Conservation (phyloP, 371 early-diverging fungal genomes). For the Cokeromyces recurvatus region DNA sequence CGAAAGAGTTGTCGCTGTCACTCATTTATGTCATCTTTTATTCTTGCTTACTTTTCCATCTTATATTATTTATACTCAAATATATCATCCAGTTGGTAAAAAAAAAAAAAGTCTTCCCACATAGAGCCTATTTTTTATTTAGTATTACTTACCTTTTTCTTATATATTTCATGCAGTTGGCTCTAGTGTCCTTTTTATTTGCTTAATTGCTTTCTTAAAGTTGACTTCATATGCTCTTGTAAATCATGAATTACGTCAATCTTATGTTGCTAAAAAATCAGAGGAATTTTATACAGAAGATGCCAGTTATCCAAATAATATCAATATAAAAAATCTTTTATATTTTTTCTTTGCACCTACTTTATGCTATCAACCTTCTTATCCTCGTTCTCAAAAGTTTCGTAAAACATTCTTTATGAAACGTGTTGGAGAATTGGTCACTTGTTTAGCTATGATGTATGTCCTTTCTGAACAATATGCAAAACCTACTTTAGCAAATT, state of each 20-base stretch:
- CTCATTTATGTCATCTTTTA: slow-evolving; percentile 57
- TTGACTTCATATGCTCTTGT: slow-evolving; percentile 75
- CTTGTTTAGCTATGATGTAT: slow-evolving; percentile 72
- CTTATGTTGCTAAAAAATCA: slow-evolving; percentile 25
- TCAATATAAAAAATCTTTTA: slow-evolving; percentile 59
- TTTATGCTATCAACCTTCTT: slow-evolving; percentile 84
- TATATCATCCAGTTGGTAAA: slow-evolving; percentile 68
- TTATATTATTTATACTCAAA: slow-evolving; percentile 61
- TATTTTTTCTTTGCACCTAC: slow-evolving; percentile 87
- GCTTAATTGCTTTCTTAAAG: slow-evolving; percentile 70
- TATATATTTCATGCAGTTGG: slow-evolving; percentile 47
- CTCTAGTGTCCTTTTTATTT: slow-evolving; percentile 53
- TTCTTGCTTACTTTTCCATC: slow-evolving; percentile 59
- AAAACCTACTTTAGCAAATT: slow-evolving; percentile 81
- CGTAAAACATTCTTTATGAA: slow-evolving; percentile 75
- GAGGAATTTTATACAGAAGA: slow-evolving; percentile 45
- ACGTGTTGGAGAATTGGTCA: slow-evolving; percentile 66
- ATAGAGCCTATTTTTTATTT: too few species aligned
- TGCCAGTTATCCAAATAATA: slow-evolving; percentile 72
- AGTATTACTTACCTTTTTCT: not conserved
- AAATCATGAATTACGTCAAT: slow-evolving; percentile 61
- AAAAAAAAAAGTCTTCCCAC: slow-evolving; percentile 1
- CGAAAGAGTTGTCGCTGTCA: slow-evolving; percentile 26
- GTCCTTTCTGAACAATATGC: slow-evolving; percentile 80
- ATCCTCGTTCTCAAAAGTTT: slow-evolving; percentile 71